Evolutionary conservation across 2,329 filamentous ascomycete genomes (phyloP).

Genomic region (Xylariomycetidae sp.): DNA sequence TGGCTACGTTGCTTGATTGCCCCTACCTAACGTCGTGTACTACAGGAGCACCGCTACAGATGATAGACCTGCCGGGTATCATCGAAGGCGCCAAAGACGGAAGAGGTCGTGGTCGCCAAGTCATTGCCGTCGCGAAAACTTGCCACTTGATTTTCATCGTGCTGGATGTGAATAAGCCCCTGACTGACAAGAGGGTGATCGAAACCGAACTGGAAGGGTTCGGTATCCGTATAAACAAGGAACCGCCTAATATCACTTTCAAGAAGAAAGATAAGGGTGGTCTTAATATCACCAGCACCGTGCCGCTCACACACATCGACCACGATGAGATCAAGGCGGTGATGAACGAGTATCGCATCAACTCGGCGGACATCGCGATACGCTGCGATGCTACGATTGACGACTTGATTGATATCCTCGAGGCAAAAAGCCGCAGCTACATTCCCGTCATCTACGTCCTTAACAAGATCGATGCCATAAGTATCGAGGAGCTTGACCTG

Average conservation of each 20-base stretch:
- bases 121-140: slow-evolving; percentile 98
- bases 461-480: slow-evolving; percentile 98
- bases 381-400: slow-evolving; percentile 97
- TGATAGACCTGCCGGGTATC: slow-evolving; percentile 97
- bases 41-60: slow-evolving; percentile 83
- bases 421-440: slow-evolving; percentile 91
- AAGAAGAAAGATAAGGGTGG: slow-evolving; percentile 99
- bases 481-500: slow-evolving; percentile 93
- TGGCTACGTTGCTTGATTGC: slow-evolving; percentile 1
- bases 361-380: slow-evolving; percentile 94
- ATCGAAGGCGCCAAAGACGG: slow-evolving; percentile 98
- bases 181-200: slow-evolving; percentile 95
- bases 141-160: slow-evolving; percentile 99
- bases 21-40: slow-evolving; percentile 9
- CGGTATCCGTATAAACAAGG: slow-evolving; percentile 95
- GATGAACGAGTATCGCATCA: slow-evolving; percentile 95
- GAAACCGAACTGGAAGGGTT: slow-evolving; percentile 95
- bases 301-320: slow-evolving; percentile 87
- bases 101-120: slow-evolving; percentile 93
- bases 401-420: slow-evolving; percentile 91
- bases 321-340: slow-evolving; percentile 97
- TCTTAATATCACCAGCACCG: slow-evolving; percentile 91
- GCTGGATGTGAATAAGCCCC: slow-evolving; percentile 94
- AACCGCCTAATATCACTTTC: slow-evolving; percentile 97
- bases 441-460: slow-evolving; percentile 98